Evolutionary conservation across 768 basidiomycete genomes (phyloP).

Genomic region (Tulasnella sp.): DNA sequence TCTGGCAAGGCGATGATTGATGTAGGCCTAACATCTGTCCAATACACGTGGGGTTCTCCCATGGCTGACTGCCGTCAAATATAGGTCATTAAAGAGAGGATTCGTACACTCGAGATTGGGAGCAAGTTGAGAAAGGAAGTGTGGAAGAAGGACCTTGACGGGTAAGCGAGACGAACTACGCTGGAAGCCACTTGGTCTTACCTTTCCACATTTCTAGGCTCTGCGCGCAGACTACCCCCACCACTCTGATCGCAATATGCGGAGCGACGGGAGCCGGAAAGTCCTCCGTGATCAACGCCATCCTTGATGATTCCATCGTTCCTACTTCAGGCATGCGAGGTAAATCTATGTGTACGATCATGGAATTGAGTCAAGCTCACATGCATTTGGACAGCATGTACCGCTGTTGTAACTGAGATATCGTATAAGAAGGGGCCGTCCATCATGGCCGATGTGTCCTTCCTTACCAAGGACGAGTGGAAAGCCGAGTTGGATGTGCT

Average conservation of each 20-base stretch:
- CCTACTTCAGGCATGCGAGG: slow-evolving; percentile 59
- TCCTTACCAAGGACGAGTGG: slow-evolving; percentile 49
- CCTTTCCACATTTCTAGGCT: slow-evolving; percentile 30
- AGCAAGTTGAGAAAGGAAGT: slow-evolving; percentile 49
- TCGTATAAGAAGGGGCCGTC: slow-evolving; percentile 43
- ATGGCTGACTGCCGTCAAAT: slow-evolving; percentile 16
- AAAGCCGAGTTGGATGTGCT: slow-evolving; percentile 44
- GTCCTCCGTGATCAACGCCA: slow-evolving; percentile 49
- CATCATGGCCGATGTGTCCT: slow-evolving; percentile 50
- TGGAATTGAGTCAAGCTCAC: background rate
- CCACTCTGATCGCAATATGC: slow-evolving; percentile 54
- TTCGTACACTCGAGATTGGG: slow-evolving; percentile 40
- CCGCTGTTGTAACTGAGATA: slow-evolving; percentile 55
- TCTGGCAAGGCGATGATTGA: slow-evolving; percentile 1
- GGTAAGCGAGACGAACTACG: slow-evolving; percentile 27
- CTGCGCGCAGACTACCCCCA: slow-evolving; percentile 39
- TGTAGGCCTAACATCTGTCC: background rate
- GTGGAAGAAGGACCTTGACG: slow-evolving; percentile 45
- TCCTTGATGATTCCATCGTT: slow-evolving; percentile 53
- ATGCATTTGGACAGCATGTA: slow-evolving; percentile 41
- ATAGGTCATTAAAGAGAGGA: slow-evolving; percentile 34
- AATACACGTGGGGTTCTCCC: background rate
- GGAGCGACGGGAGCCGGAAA: slow-evolving; percentile 32
- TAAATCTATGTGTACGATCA: slow-evolving; percentile 19
- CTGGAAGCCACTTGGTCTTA: background rate